Percentiles rank a stretch among this genome's conserved stretches.
Evolutionary conservation across 768 basidiomycete species (phyloP).

Genomic region (Pleurotus ostreatus): DNA sequence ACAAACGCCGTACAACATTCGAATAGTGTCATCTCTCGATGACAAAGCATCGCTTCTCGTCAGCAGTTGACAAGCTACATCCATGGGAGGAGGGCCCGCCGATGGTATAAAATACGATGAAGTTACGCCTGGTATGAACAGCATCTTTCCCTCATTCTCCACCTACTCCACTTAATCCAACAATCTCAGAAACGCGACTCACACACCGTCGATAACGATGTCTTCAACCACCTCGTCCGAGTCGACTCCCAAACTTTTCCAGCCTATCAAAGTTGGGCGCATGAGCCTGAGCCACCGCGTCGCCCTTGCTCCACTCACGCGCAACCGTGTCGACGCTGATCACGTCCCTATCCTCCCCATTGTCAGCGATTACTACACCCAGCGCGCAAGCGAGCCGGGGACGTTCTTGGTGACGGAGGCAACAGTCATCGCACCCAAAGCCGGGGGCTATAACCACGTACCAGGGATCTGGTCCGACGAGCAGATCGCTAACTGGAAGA

Average conservation of each 20-base stretch:
- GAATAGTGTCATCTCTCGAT: no score
- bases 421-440: constrained; percentile 22
- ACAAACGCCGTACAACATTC: no score
- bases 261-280: constrained; percentile 29
- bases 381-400: constrained; percentile 16
- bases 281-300: constrained; percentile 34
- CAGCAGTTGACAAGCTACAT: no score
- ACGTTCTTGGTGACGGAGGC: constrained; percentile 31
- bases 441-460: constrained; percentile 24
- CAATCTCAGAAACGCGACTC: no score
- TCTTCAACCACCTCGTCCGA: background rate
- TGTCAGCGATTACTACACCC: constrained; percentile 16
- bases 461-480: constrained; percentile 35
- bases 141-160: no score
- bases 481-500: constrained; percentile 41
- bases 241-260: constrained; percentile 26
- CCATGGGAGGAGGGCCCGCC: no score
- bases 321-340: constrained; percentile 25
- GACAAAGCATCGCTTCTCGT: no score
- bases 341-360: constrained; percentile 25
- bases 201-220: no score
- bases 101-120: no score
- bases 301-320: constrained; percentile 41
- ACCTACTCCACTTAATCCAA: no score
- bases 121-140: no score